These are phyloP conservation scores for Paecilomyces variotii DNA, from an alignment of 2,329 filamentous ascomycete genomes.

Conservation along the genomic window DNA sequence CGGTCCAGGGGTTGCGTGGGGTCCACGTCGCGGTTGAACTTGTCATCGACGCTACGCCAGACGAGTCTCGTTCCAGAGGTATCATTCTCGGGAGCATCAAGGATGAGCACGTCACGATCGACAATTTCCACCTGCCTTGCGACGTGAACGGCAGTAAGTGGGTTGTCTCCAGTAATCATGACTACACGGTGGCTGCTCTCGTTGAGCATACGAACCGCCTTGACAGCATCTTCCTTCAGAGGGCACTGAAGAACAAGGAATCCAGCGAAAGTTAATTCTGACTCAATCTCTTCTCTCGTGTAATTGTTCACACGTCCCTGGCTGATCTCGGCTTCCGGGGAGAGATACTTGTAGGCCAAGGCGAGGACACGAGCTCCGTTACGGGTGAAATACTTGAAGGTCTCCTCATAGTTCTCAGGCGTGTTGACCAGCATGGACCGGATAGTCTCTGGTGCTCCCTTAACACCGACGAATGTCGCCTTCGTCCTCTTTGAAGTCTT, in stretches of 20 bases:
- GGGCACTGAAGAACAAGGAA: slow-evolving; percentile 94
- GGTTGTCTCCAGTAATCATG: slow-evolving; percentile 99
- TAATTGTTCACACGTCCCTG: slow-evolving; percentile 83
- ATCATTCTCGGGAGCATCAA: slow-evolving; percentile 90
- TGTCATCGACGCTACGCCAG: slow-evolving; percentile 94
- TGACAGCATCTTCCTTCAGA: slow-evolving; percentile 90
- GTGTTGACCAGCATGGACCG: slow-evolving; percentile 80
- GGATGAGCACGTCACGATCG: slow-evolving; percentile 85
- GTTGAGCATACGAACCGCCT: slow-evolving; percentile 92
- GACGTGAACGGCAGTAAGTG: slow-evolving; percentile 90
- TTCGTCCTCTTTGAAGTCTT: slow-evolving; percentile 67
- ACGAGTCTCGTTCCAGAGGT: slow-evolving; percentile 71
- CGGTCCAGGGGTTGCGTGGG: slow-evolving; percentile 70
- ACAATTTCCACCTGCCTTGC: slow-evolving; percentile 95
- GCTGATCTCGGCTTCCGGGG: slow-evolving; percentile 71
- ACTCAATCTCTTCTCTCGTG: slow-evolving; percentile 86
- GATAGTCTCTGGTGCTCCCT: slow-evolving; percentile 96
- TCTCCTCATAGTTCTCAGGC: slow-evolving; percentile 89
- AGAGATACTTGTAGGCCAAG: slow-evolving; percentile 87
- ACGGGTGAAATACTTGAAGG: slow-evolving; percentile 94
- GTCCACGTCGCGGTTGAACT: slow-evolving; percentile 75
- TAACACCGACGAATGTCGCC: slow-evolving; percentile 88
- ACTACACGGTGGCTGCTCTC: slow-evolving; percentile 97
- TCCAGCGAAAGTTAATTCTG: slow-evolving; percentile 77
- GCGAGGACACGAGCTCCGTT: slow-evolving; percentile 92